A percentile compares a stretch with the other conserved stretches of the same genome.
Evolutionary conservation across 345 rosid genomes (phyloP).

Genomic region (Anacardium occidentale): DNA sequence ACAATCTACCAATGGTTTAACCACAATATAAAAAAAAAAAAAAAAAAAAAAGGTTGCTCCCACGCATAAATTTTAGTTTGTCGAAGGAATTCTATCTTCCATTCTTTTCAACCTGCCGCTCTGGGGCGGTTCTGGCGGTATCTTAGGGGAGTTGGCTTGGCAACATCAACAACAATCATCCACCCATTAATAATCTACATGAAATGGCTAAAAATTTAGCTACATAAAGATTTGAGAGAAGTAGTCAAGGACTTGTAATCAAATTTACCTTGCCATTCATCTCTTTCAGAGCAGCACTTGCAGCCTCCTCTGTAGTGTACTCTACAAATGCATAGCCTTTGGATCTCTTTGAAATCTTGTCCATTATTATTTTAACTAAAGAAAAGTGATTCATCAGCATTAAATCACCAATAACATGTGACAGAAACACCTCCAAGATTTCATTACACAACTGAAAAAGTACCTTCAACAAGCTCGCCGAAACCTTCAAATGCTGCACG

Average conservation of each 20-base stretch:
- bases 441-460: not conserved
- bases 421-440: not conserved
- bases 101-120: conserved; percentile 1
- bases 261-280: conserved; percentile 89
- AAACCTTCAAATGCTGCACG: conserved; percentile 87
- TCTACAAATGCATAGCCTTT: conserved; percentile 90
- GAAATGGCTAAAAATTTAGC: not conserved
- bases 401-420: not conserved
- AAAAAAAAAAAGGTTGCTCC: not conserved
- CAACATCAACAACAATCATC: conserved; percentile 97
- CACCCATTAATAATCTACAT: conserved; percentile 94
- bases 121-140: conserved; percentile 38
- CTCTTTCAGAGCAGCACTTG: conserved; percentile 77
- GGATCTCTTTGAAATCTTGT: conserved; percentile 94
- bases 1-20: not conserved
- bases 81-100: not conserved
- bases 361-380: conserved; percentile 90
- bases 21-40: too few species aligned
- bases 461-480: conserved; percentile 91
- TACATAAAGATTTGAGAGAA: not conserved
- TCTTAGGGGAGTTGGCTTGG: conserved; percentile 55
- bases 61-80: not conserved
- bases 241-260: not conserved
- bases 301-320: conserved; percentile 92
- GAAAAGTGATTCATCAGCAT: conserved; percentile 2